These are phyloP conservation scores for Solanum pinnatisectum DNA, from an alignment of 257 asterid species.

Conservation along the genomic window DNA sequence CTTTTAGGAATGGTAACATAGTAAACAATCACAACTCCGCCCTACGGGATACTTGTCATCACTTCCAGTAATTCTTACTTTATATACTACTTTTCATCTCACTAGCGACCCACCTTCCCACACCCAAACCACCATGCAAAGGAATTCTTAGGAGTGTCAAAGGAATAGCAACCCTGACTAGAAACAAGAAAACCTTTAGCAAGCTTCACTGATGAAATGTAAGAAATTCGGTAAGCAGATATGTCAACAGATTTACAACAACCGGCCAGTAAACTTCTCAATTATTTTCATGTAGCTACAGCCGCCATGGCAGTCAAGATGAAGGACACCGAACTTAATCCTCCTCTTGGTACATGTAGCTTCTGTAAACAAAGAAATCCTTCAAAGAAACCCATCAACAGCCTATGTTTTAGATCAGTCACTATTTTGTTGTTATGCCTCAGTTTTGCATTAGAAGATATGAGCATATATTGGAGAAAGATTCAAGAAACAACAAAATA, in stretches of 20 bases:
- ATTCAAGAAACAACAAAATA: background rate
- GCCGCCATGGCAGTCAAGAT: background rate
- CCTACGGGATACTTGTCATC: background rate
- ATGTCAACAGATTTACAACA: background rate
- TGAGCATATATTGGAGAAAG: background rate
- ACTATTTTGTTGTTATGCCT: background rate
- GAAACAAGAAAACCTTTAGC: background rate
- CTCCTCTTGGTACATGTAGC: conserved; percentile 8
- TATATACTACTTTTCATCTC: background rate
- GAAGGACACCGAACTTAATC: background rate
- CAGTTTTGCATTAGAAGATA: background rate
- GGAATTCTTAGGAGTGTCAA: background rate
- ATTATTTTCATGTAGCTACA: background rate
- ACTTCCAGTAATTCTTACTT: background rate
- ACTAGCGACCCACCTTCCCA: background rate
- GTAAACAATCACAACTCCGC: background rate
- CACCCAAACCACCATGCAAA: background rate
- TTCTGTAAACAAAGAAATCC: background rate
- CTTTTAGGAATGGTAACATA: background rate
- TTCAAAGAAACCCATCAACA: background rate
- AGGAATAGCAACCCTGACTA: background rate
- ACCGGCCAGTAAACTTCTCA: background rate
- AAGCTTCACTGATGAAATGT: background rate
- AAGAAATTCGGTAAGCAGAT: background rate
- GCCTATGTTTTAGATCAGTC: background rate